A percentile compares a stretch with the other conserved stretches of the same genome.
phyloP scores from a whole-genome alignment of 306 rosid genomes.

The Vicia faba region DNA sequence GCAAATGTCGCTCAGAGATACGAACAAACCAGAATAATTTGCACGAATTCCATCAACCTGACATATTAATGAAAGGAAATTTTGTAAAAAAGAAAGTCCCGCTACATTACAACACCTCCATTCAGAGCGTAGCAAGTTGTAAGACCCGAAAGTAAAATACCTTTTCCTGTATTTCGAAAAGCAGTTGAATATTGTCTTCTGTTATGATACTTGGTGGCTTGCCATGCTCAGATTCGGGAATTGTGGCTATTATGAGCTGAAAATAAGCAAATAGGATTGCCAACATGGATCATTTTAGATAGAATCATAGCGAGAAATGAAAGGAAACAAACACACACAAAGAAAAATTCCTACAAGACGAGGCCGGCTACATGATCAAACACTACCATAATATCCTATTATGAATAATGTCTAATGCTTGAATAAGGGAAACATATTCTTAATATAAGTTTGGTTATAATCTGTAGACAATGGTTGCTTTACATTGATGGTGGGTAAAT shows the following conservation, averaged over 20 bases:
- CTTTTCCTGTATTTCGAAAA: constrained; percentile 86
- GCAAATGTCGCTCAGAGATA: constrained; percentile 85
- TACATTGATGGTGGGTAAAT: neutral
- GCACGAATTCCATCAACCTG: constrained; percentile 80
- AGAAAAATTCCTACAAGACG: neutral
- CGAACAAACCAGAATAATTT: constrained; percentile 70
- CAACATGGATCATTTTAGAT: constrained; percentile 32
- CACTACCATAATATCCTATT: neutral
- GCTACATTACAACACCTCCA: constrained; percentile 9
- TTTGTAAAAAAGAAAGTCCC: constrained; percentile 31
- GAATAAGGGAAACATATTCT: constrained; percentile 9
- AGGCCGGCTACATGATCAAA: constrained; percentile 4
- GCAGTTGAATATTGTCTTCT: constrained; percentile 83
- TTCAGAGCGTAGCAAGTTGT: constrained; percentile 28
- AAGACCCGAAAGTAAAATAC: constrained; percentile 49
- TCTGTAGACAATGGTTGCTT: neutral
- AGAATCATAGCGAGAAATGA: constrained; percentile 20
- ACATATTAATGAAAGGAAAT: constrained; percentile 32
- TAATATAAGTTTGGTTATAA: neutral
- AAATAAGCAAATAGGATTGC: constrained; percentile 35
- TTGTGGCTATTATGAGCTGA: constrained; percentile 82
- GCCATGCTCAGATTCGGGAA: constrained; percentile 59
- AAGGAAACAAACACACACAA: neutral
- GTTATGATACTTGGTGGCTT: constrained; percentile 76
- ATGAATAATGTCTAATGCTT: constrained; percentile 1